These are phyloP conservation scores for Neolentinus lepideus DNA, from an alignment of 1,284 basidiomycete species.

Conservation along the genomic window DNA sequence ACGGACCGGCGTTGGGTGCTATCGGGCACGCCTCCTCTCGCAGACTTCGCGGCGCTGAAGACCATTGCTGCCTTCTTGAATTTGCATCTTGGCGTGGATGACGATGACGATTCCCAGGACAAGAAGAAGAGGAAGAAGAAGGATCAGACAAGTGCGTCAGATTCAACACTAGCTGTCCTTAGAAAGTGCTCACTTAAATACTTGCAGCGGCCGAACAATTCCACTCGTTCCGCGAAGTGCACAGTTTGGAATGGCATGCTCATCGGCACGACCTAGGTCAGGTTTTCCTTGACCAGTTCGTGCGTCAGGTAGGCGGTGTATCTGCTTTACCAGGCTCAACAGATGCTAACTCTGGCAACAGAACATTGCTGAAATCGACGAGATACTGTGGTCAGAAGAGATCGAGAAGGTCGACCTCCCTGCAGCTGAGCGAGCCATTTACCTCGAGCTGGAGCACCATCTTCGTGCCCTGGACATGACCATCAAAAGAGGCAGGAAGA, in stretches of 20 bases:
- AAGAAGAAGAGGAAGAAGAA: slow-evolving; percentile 73
- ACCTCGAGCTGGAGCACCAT: slow-evolving; percentile 94
- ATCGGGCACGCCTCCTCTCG: slow-evolving; percentile 93
- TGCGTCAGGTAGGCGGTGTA: slow-evolving; percentile 62
- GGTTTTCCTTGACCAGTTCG: slow-evolving; percentile 76
- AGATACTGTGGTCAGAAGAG: slow-evolving; percentile 77
- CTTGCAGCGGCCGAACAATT: slow-evolving; percentile 81
- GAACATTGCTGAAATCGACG: slow-evolving; percentile 96
- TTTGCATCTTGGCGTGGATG: slow-evolving; percentile 84
- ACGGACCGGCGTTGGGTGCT: slow-evolving; percentile 88
- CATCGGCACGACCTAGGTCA: slow-evolving; percentile 84
- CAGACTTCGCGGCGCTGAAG: slow-evolving; percentile 87
- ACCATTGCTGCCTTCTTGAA: slow-evolving; percentile 85
- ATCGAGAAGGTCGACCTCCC: slow-evolving; percentile 71
- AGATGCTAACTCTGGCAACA: slow-evolving; percentile 23
- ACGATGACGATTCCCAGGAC: slow-evolving; percentile 79
- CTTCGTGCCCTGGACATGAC: slow-evolving; percentile 85
- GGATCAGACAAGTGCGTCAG: slow-evolving; percentile 71
- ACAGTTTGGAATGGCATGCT: slow-evolving; percentile 87
- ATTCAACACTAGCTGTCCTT: slow-evolving; percentile 4
- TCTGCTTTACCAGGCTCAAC: background rate
- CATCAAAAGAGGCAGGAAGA: slow-evolving; percentile 79
- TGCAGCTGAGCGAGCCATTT: slow-evolving; percentile 91
- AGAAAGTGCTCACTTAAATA: slow-evolving; percentile 2
- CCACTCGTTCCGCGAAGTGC: slow-evolving; percentile 94